Percentiles rank a stretch among this genome's conserved stretches.
Evolutionary conservation across 2,329 filamentous ascomycete genomes (phyloP).

Genomic region (Cryphonectria japonica): DNA sequence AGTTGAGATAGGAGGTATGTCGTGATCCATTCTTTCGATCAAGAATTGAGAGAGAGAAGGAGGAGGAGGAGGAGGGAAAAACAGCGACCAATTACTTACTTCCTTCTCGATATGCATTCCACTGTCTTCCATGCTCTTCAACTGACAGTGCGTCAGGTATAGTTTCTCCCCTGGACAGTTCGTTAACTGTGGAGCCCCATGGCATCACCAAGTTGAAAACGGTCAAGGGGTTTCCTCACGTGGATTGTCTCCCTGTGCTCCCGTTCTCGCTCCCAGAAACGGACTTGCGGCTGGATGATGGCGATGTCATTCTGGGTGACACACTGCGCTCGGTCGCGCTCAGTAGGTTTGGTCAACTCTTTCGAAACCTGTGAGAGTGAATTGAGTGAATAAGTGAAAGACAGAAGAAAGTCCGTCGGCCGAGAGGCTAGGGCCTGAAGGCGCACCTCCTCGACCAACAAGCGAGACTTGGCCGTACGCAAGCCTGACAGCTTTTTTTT

Average conservation of each 20-base stretch:
- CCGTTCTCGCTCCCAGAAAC: conserved; percentile 10
- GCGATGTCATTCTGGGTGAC: not conserved
- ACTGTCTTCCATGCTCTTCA: conserved; percentile 15
- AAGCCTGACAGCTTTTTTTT: not conserved
- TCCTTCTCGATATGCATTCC: conserved; percentile 18
- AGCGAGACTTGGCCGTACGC: not conserved
- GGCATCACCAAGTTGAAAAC: not conserved
- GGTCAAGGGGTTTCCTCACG: conserved; percentile 1
- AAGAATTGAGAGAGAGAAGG: too few species aligned
- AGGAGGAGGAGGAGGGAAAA: too few species aligned
- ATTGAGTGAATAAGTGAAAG: too few species aligned
- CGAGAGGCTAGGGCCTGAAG: not conserved
- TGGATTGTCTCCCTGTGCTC: conserved; percentile 2
- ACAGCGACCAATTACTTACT: not conserved
- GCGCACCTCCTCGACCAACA: not conserved
- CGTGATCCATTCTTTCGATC: not conserved
- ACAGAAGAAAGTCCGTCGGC: not conserved
- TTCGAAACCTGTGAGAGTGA: not conserved
- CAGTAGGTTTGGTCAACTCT: not conserved
- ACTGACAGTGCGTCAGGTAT: conserved; percentile 16
- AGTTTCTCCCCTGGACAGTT: not conserved
- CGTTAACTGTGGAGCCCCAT: not conserved
- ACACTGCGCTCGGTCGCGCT: not conserved
- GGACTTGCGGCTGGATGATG: conserved; percentile 1
- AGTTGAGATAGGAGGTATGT: not conserved